Base-by-base conservation (phyloP, 768 basidiomycete species). In the Chlorophyllum brunneum region DNA sequence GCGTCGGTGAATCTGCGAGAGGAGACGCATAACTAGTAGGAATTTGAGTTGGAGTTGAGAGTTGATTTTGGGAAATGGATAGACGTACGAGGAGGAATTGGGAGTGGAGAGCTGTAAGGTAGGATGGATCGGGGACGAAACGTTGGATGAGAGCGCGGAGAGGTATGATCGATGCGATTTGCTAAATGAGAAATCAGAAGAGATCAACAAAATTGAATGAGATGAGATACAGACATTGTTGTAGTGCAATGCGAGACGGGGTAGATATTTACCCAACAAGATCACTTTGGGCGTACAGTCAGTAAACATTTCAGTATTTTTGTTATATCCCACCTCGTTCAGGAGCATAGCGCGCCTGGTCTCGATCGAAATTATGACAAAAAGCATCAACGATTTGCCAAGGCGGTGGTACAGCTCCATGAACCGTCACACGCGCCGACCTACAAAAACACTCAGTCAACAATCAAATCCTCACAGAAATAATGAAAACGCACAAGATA, bases 71-170 rank as follows among this genome's bases (percentile, higher is more conserved):
- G n/a, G n/a, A n/a, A n/a, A n/a, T n/a, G n/a, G 37, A 31, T 30
- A 9, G 7, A 60, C 81, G 56, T 49, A 86, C 86, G 52, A 75
- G 75, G 30, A 91, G 63, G 59, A 90, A 86, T 23, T 83, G 67
- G 2, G 81, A 73, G 60, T 93, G 92, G 18, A 92, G 69, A 1
- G 83, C 73, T 0, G 90, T 90, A 23, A 91, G 76, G 61, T 82
- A 76, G 6, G 78, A 77, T 0, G 67, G 67, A 20, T 78, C 70
- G 4, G 78, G 79, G 0, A 84, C 70, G 58, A 85, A 92, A 57
- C 87, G 80, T 4, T 67, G 67, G 26, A 91, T 62, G 34, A 95
- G 77, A 58, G 77, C 63, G 44, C 68, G 70, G 1, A 94, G 70
- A 0, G 88, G 83, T 36, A 65, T 62, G 27, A 95, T 68, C 0